A percentile compares a stretch with the other conserved stretches of the same genome.
Conservation (phyloP, 2,329 filamentous ascomycete species). For the Stemphylium lycopersici region DNA sequence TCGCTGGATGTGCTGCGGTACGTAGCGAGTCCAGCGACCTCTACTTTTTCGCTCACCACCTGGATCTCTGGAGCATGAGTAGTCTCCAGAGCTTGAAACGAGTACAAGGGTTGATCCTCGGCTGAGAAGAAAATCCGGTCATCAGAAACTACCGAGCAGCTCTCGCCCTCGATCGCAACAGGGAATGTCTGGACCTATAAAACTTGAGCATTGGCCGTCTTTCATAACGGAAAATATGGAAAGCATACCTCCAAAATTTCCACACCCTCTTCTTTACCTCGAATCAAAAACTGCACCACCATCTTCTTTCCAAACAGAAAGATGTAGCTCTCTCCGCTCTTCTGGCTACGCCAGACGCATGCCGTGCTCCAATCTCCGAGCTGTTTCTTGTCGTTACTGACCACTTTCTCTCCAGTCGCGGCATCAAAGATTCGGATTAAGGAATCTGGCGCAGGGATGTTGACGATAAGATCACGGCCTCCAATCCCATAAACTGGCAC, state of each 20-base stretch:
- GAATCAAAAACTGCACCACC: constrained; percentile 36
- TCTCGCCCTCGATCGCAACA: constrained; percentile 36
- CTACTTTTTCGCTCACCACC: constrained; percentile 22
- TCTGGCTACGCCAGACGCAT: constrained; percentile 35
- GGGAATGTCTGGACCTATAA: constrained; percentile 37
- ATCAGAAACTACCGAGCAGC: constrained; percentile 26
- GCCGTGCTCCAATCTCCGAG: constrained; percentile 40
- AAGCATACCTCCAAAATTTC: constrained; percentile 31
- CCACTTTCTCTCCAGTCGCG: constrained; percentile 17
- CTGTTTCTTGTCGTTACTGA: constrained; percentile 30
- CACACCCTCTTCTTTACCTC: constrained; percentile 12
- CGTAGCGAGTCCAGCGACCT: constrained; percentile 29
- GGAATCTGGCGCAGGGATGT: constrained; percentile 39
- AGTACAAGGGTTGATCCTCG: constrained; percentile 35
- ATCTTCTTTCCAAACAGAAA: constrained; percentile 41
- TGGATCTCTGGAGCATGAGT: constrained; percentile 24
- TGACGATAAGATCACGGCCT: constrained; percentile 33
- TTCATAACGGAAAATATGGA: fast-evolving
- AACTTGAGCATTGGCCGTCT: constrained; percentile 1
- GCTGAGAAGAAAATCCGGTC: constrained; percentile 37
- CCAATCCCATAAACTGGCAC: constrained; percentile 31
- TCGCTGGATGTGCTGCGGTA: constrained; percentile 27
- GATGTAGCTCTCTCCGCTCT: constrained; percentile 35
- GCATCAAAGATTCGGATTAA: constrained; percentile 34
- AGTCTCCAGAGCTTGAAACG: constrained; percentile 37